Conservation (phyloP, 768 basidiomycete genomes). For the Calocybe indica region DNA sequence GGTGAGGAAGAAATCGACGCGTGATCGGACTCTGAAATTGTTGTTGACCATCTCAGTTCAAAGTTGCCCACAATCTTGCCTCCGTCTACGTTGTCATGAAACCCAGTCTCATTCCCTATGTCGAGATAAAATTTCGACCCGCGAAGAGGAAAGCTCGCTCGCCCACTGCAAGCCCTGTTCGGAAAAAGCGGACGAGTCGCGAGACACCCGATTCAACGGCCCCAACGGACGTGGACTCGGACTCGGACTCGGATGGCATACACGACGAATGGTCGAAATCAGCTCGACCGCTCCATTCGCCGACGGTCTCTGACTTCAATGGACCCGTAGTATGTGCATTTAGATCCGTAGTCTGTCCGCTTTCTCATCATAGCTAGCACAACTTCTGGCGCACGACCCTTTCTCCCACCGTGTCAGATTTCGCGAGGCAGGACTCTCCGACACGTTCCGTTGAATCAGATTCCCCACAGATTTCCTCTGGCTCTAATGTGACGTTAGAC, state of each 20-base stretch:
- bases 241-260: no score
- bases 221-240: no score
- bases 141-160: background rate
- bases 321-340: background rate
- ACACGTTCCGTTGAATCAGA: background rate
- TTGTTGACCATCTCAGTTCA: background rate
- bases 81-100: background rate
- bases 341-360: background rate
- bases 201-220: no score
- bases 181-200: constrained; percentile 6
- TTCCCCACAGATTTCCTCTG: constrained; percentile 2
- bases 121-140: constrained; percentile 12
- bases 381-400: background rate
- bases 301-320: constrained; percentile 12
- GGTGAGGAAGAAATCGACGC: constrained; percentile 16
- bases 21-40: constrained; percentile 31
- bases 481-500: constrained; percentile 9
- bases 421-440: background rate
- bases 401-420: constrained; percentile 20
- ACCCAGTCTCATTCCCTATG: constrained; percentile 14
- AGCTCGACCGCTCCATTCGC: constrained; percentile 4
- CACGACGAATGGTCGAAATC: no score
- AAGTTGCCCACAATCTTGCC: constrained; percentile 2
- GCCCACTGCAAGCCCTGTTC: constrained; percentile 1
- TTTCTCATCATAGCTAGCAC: background rate